phyloP scores from a whole-genome alignment of 2,329 filamentous ascomycete genomes.

The Corinectria fuckeliana region DNA sequence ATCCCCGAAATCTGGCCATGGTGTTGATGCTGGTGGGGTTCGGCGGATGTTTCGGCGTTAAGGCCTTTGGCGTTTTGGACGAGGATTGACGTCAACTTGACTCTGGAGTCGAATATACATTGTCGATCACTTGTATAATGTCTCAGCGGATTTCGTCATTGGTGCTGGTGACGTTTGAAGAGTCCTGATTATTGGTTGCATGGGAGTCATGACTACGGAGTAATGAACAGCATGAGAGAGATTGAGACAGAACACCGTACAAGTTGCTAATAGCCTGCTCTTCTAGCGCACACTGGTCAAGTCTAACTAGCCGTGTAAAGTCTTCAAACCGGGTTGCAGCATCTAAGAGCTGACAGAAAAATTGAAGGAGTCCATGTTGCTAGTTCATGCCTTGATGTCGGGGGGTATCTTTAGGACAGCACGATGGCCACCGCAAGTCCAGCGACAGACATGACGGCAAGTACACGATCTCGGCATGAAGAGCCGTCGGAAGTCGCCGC shows the following conservation, averaged over 20 bases:
- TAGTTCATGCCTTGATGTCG: too few relatives aligned
- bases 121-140: background rate
- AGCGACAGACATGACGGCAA: slow-evolving; percentile 4
- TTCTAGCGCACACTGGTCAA: too few relatives aligned
- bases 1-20: background rate
- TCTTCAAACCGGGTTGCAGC: too few relatives aligned
- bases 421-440: background rate
- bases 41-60: too few relatives aligned
- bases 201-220: too few relatives aligned
- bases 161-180: background rate
- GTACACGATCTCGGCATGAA: background rate
- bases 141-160: background rate
- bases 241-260: too few relatives aligned
- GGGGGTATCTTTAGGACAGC: background rate
- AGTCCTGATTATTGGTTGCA: too few relatives aligned
- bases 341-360: too few relatives aligned
- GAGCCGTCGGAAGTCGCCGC: slow-evolving; percentile 1
- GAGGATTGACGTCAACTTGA: background rate
- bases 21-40: background rate
- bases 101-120: background rate
- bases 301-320: too few relatives aligned
- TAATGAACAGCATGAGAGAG: too few relatives aligned
- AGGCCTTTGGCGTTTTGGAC: background rate
- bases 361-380: too few relatives aligned
- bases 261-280: too few relatives aligned